These are phyloP conservation scores for Neophaeococcomyces aloes DNA, from an alignment of 2,329 filamentous ascomycete genomes.

Conservation along the genomic window DNA sequence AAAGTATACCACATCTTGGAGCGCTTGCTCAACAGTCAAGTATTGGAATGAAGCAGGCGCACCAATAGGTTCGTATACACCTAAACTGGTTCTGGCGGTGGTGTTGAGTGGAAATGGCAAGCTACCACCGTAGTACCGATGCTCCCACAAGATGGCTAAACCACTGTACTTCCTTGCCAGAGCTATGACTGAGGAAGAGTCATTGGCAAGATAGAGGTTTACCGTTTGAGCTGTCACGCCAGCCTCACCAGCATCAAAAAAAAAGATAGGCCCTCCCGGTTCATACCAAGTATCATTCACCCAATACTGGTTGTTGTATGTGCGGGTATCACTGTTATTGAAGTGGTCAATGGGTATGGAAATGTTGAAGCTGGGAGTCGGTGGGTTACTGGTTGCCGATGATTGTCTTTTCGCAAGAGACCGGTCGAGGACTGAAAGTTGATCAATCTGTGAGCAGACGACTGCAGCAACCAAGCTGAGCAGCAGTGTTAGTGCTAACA, in stretches of 20 bases:
- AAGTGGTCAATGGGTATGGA: constrained; percentile 26
- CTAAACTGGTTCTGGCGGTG: neutral
- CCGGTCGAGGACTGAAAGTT: no score
- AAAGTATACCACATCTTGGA: constrained; percentile 34
- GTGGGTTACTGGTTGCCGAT: no score
- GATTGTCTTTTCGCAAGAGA: no score
- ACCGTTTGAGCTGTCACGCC: constrained; percentile 21
- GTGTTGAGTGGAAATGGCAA: neutral
- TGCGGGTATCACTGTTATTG: constrained; percentile 30
- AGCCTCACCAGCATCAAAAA: constrained; percentile 41
- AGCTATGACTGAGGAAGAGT: constrained; percentile 2
- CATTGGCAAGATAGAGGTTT: constrained; percentile 19
- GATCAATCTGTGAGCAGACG: no score
- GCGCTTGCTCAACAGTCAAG: constrained; percentile 31
- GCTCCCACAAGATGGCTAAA: constrained; percentile 32
- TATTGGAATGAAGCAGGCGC: constrained; percentile 30
- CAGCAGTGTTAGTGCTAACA: no score
- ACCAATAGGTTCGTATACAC: neutral
- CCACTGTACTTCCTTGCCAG: constrained; percentile 27
- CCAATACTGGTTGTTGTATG: constrained; percentile 45
- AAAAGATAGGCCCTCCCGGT: constrained; percentile 40
- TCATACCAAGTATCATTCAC: constrained; percentile 44
- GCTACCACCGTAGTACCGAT: neutral
- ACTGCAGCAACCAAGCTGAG: no score
- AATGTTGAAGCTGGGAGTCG: neutral